phyloP scores from a whole-genome alignment of 2,329 filamentous ascomycete genomes.

The Chrysoporthe puriensis region DNA sequence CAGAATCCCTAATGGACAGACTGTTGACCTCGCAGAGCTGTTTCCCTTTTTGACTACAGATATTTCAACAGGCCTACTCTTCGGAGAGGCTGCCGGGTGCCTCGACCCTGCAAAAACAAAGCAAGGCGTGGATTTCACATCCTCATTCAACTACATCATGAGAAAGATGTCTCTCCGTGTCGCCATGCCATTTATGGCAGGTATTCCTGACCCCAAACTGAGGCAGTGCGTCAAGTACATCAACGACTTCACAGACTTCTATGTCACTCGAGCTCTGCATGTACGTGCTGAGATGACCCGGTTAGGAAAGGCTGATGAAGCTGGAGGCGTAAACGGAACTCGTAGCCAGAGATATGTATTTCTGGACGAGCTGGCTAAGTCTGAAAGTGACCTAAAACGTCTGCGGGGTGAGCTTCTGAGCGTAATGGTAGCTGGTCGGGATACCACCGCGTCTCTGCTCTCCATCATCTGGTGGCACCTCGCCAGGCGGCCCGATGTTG shows the following conservation, averaged over 20 bases:
- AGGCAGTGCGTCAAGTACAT: not conserved
- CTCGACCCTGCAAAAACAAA: not conserved
- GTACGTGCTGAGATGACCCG: not conserved
- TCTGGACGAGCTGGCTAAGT: constrained; percentile 33
- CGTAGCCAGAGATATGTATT: constrained; percentile 16
- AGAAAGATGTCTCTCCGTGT: not conserved
- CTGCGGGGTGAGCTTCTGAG: constrained; percentile 34
- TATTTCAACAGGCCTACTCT: constrained; percentile 12
- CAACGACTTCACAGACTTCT: not conserved
- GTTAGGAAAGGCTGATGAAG: too few species aligned
- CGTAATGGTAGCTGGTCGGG: constrained; percentile 39
- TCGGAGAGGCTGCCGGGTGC: constrained; percentile 5
- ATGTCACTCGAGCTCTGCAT: not conserved
- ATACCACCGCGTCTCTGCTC: constrained; percentile 40
- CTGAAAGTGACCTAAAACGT: constrained; percentile 35
- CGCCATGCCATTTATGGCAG: not conserved
- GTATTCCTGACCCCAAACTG: not conserved
- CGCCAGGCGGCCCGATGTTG: constrained; percentile 39
- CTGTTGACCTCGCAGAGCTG: constrained; percentile 18
- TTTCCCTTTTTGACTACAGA: constrained; percentile 15
- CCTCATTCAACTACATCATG: not conserved
- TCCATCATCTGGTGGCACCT: constrained; percentile 38
- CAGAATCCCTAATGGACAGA: constrained; percentile 17
- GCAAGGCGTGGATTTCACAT: not conserved
- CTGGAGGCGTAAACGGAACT: not conserved